phyloP scores from a whole-genome alignment of 139 green algal genomes.

The Pleodorina starrii region DNA sequence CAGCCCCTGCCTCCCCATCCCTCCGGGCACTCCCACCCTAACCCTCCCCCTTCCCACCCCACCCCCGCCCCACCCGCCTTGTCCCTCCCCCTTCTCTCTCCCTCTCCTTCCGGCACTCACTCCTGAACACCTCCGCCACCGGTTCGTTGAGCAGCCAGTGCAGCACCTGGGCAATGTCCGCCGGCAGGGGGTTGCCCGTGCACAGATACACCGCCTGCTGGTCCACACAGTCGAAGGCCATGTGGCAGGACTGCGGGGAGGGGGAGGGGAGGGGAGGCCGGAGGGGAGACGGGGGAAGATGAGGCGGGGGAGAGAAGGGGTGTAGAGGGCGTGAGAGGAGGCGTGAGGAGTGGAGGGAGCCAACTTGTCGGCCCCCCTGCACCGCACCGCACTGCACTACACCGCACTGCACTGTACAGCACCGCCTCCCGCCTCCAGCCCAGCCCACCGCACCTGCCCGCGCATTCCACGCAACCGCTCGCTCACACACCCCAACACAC shows the following conservation, averaged over 20 bases:
- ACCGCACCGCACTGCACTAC: too few relatives aligned
- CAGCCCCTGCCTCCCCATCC: too few relatives aligned
- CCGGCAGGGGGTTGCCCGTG: conserved; percentile 92
- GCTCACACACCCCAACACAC: too few relatives aligned
- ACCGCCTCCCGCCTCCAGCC: too few relatives aligned
- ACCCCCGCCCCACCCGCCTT: neutral
- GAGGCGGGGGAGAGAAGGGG: neutral
- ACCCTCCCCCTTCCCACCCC: neutral
- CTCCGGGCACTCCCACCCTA: too few relatives aligned
- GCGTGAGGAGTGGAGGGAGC: too few relatives aligned
- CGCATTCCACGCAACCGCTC: too few relatives aligned
- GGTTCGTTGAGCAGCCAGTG: conserved; percentile 90
- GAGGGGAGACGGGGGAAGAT: neutral
- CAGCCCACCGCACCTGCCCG: too few relatives aligned
- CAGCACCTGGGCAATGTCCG: conserved; percentile 84
- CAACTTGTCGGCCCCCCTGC: too few relatives aligned
- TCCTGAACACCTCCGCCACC: conserved; percentile 74
- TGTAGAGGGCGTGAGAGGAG: neutral
- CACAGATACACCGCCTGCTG: conserved; percentile 90
- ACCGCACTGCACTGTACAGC: too few relatives aligned
- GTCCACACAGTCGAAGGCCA: conserved; percentile 79
- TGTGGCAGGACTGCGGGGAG: conserved; percentile 80
- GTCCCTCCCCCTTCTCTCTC: neutral
- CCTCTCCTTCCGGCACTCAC: conserved; percentile 48
- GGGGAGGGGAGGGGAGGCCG: neutral